Evolutionary conservation across 2,329 filamentous ascomycete genomes (phyloP), one percentile per base, ranked within the genome.

Genomic region (Talaromyces marneffei): DNA sequence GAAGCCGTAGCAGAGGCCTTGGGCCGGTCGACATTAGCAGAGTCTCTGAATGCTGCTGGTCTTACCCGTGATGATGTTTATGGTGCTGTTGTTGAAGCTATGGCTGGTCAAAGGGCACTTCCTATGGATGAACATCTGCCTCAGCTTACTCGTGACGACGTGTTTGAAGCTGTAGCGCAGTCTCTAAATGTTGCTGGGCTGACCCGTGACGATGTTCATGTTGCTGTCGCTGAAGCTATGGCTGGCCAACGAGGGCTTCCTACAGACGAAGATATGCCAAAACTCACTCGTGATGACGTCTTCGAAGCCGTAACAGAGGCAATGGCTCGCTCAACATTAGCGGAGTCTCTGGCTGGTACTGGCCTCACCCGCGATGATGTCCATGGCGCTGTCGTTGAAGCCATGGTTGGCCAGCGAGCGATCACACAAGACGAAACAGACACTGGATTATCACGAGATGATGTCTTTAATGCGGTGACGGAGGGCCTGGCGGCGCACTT

Each of bases 391-490:
- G 80, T 88, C 46, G 82, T 80, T 63, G 80, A 85, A 64, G 83
- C 83, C 4, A 76, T 88, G 10, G 70, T 72, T 44, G 78, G 80
- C 20, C 78, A 81, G 46, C 72, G 76, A 29, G 71, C 73, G 67
- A 69, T 56, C 65, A 74, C 25, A 71, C 71, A 44, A 68, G 66
- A 59, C 65, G 69, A 70, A 9, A 64, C 71, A 6, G 70, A 72
- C 53, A 71, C 72, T 18, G 72, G 70, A 2, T 64, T 86, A 2
- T 83, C 80, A n/a, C 78, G 79, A 3, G 81, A 84, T 33, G 78
- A 83, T 48, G 78, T 88, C n/a, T 73, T 85, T 44, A 83, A 83
- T 62, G 83, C 85, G 1, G 80, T 88, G 48, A 83, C 80, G 62
- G 80, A 85, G 64, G 83, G 83, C 4, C 75, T 88, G 7, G 71